Percentiles rank a stretch among this genome's conserved stretches.
phyloP scores from a whole-genome alignment of 2,329 filamentous ascomycete genomes.

The Aspergillus puulaauensis region DNA sequence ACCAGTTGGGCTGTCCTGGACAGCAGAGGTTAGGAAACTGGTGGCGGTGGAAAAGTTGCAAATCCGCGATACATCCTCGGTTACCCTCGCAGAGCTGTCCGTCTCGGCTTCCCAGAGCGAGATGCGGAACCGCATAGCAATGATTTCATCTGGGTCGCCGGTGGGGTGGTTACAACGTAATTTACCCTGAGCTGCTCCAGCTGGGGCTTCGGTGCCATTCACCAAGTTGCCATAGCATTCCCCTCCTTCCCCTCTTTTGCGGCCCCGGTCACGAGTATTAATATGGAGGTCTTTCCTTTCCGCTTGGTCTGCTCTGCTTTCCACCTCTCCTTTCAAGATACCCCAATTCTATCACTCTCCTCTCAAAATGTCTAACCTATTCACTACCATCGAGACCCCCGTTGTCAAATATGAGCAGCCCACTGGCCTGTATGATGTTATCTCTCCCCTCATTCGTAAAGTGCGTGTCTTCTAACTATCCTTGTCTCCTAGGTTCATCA shows the following conservation, averaged over 20 bases:
- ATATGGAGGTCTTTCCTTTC: neutral
- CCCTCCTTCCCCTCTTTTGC: constrained; percentile 7
- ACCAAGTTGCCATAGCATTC: neutral
- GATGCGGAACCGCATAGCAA: too few species aligned
- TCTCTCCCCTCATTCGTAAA: neutral
- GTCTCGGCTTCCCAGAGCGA: neutral
- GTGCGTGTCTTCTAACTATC: neutral
- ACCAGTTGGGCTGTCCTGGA: too few species aligned
- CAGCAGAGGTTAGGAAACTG: neutral
- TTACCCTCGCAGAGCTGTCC: neutral
- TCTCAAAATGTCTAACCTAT: constrained; percentile 26
- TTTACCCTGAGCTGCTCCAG: neutral
- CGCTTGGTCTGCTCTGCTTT: neutral
- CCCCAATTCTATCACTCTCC: neutral
- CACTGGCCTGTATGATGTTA: constrained; percentile 32
- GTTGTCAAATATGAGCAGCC: constrained; percentile 40
- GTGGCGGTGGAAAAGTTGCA: neutral
- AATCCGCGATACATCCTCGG: neutral
- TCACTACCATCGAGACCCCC: constrained; percentile 37
- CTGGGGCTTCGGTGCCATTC: neutral
- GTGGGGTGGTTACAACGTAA: neutral
- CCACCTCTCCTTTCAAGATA: constrained; percentile 11
- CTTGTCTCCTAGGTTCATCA: constrained; percentile 42
- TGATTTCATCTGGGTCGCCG: neutral
- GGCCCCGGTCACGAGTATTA: neutral